phyloP scores from a whole-genome alignment of 129 eudicot genomes.

The Calendula officinalis region DNA sequence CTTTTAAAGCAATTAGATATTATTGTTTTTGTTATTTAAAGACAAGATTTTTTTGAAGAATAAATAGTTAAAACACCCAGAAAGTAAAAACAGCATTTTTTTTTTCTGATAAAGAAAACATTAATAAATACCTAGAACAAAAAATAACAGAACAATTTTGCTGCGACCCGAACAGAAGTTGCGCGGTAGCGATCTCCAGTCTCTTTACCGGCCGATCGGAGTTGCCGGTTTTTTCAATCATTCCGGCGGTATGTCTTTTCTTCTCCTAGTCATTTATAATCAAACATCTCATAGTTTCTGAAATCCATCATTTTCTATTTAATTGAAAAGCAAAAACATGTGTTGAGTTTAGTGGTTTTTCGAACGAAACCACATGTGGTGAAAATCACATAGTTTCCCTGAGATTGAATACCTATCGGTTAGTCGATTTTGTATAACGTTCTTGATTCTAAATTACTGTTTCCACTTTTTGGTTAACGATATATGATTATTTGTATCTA shows the following conservation, averaged over 20 bases:
- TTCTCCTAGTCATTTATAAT: not conserved
- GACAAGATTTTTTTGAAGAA: too few species aligned
- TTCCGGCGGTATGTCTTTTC: slow-evolving; percentile 22
- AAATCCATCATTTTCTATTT: not conserved
- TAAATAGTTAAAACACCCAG: too few species aligned
- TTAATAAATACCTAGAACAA: too few species aligned
- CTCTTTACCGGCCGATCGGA: slow-evolving; percentile 7
- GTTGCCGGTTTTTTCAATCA: slow-evolving; percentile 13
- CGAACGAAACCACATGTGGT: slow-evolving; percentile 4
- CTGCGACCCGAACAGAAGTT: not conserved
- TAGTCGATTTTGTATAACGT: not conserved
- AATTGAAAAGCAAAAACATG: slow-evolving; percentile 4
- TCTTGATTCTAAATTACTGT: not conserved
- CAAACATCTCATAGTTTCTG: not conserved
- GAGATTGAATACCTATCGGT: not conserved
- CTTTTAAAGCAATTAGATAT: too few species aligned
- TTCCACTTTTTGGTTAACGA: not conserved
- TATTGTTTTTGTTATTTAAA: too few species aligned
- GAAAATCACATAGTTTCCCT: slow-evolving; percentile 8
- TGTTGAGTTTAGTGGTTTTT: slow-evolving; percentile 12
- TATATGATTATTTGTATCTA: not conserved
- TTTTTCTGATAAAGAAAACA: too few species aligned
- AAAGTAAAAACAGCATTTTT: too few species aligned
- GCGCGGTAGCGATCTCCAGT: slow-evolving; percentile 5
- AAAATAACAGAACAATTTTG: not conserved